phyloP scores from a whole-genome alignment of 495 filamentous ascomycete genomes.

The Podospora didyma region DNA sequence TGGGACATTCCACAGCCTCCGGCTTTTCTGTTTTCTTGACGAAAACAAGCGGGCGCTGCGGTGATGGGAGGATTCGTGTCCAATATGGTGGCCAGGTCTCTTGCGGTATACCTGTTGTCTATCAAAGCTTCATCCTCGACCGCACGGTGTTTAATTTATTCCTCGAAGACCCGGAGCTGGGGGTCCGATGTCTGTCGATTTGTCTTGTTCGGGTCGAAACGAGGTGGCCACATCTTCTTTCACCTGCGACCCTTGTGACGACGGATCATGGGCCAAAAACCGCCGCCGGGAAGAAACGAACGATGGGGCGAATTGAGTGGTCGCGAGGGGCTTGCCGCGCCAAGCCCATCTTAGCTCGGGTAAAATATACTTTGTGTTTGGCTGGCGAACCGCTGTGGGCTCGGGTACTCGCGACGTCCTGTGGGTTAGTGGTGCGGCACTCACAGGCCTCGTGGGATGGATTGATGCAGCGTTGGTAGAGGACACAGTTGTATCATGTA shows the following conservation, averaged over 20 bases:
- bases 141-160: neutral
- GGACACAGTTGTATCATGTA: constrained; percentile 29
- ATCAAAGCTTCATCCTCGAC: too few species aligned
- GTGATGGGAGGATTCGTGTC: too few species aligned
- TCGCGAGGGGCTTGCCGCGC: neutral
- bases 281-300: neutral
- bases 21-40: too few species aligned
- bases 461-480: constrained; percentile 9
- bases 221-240: neutral
- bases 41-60: too few species aligned
- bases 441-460: constrained; percentile 2
- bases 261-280: neutral
- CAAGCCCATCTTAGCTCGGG: neutral
- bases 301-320: neutral
- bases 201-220: neutral
- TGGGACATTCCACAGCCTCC: too few species aligned
- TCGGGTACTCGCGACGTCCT: too few species aligned
- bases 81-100: too few species aligned
- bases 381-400: neutral
- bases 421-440: neutral
- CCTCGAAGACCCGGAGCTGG: neutral
- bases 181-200: neutral
- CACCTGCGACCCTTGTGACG: neutral
- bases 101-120: too few species aligned
- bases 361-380: neutral